Evolutionary conservation across 2,329 filamentous ascomycete genomes (phyloP), one percentile per base, ranked within the genome.

Genomic region (Curvularia sp.): DNA sequence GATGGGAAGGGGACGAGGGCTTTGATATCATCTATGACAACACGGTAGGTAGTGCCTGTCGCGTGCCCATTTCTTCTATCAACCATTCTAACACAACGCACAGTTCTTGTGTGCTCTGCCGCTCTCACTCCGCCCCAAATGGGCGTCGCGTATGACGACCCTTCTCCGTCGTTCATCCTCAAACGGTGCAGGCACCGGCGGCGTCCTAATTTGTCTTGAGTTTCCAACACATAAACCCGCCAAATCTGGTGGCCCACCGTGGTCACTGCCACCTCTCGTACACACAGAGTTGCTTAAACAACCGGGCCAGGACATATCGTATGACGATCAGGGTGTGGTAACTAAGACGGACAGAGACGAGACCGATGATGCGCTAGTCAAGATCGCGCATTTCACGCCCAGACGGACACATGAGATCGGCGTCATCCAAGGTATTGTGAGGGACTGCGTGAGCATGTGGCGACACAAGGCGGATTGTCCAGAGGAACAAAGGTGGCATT

Each of bases 181-280:
- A 1, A 42, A 31, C 18, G 43, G 20, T 10, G 22, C 8, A 13
- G 43, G 31, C 24, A 49, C 55, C 1, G 75, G 74, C 3, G 85
- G 85, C 5, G 77, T 80, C 49, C 78, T 89, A 53, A 80, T 89
- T 49, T 88, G 86, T 77, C 83, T 96, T 61, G 92, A 96, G 74
- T 96, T 90, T 74, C 92, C 92, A 9, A 87, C 89, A 1, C 84
- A 86, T 61, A 95, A 93, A 74, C 82, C 86, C 42, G 83, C 88
- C 9, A 81, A 81, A 10, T 81, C 84, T 9, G 83, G 83, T 9
- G 92, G 92, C 0, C 92, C 92, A 12, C 92, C 92, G 1, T 93
- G 86, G 83, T 86, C 88, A 7, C 78, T 91, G 41, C 85, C 86
- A 12, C 84, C 89, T 0, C 84, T 87, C 60, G 85, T 90, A 28